phyloP scores from a whole-genome alignment of 805 yeast genomes.

The Kodamaea kakaduensis region DNA sequence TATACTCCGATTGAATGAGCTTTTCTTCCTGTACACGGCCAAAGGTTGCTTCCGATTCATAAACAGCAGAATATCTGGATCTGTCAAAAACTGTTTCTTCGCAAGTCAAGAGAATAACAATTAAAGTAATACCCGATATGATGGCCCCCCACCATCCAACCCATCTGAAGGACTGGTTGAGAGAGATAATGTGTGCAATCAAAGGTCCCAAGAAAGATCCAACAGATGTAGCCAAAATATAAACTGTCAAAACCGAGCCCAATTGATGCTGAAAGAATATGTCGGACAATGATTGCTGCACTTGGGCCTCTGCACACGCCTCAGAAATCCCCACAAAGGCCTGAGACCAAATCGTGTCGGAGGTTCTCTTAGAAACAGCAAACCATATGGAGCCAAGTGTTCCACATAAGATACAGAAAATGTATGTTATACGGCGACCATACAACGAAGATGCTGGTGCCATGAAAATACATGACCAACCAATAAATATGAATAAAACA shows the following conservation, averaged over 20 bases:
- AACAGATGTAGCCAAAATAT: constrained; percentile 50
- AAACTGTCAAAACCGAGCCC: constrained; percentile 49
- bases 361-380: constrained; percentile 29
- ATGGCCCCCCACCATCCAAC: constrained; percentile 45
- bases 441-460: constrained; percentile 44
- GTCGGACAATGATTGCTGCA: constrained; percentile 34
- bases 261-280: constrained; percentile 41
- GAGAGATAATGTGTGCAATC: constrained; percentile 54
- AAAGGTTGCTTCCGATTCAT: constrained; percentile 10
- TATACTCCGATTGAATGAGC: not conserved
- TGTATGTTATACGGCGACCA: constrained; percentile 42
- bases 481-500: constrained; percentile 43
- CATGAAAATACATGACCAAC: constrained; percentile 39
- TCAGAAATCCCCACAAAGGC: constrained; percentile 39
- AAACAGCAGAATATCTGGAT: constrained; percentile 17
- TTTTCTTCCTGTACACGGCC: not conserved
- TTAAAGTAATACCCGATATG: constrained; percentile 42
- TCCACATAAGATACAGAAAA: constrained; percentile 39
- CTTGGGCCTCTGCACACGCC: constrained; percentile 43
- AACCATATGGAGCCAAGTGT: constrained; percentile 45
- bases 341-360: constrained; percentile 47
- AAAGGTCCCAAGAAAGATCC: constrained; percentile 58
- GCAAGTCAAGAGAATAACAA: constrained; percentile 42
- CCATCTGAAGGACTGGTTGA: constrained; percentile 51
- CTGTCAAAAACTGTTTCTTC: constrained; percentile 53